Conservation (phyloP, 2,329 filamentous ascomycete species). For the Trichoderma harzianum region DNA sequence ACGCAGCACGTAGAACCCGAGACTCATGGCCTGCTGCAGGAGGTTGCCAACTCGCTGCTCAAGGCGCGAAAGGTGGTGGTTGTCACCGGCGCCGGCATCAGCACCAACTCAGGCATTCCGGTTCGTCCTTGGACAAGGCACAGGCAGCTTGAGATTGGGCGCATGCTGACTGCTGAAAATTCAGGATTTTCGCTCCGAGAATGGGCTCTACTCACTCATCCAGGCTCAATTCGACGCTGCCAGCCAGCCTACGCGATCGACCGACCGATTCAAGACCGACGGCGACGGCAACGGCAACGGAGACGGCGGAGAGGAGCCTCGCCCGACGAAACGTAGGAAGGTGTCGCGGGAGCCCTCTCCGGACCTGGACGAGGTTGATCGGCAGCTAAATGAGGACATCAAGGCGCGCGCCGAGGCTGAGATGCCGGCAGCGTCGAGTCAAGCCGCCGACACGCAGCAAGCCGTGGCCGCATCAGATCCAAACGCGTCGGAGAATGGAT, state of each 20-base stretch:
- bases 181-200: slow-evolving; percentile 69
- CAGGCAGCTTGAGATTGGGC: neutral
- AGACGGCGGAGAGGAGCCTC: slow-evolving; percentile 24
- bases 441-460: neutral
- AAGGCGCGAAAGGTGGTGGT: slow-evolving; percentile 68
- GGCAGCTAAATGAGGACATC: slow-evolving; percentile 25
- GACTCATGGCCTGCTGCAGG: slow-evolving; percentile 55
- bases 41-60: slow-evolving; percentile 61
- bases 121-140: slow-evolving; percentile 40
- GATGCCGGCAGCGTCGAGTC: slow-evolving; percentile 16
- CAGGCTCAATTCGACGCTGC: slow-evolving; percentile 62
- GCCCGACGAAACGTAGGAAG: slow-evolving; percentile 34
- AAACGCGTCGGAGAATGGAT: slow-evolving; percentile 7
- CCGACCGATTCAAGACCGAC: slow-evolving; percentile 23
- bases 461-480: neutral
- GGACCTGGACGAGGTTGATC: slow-evolving; percentile 16
- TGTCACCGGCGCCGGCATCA: slow-evolving; percentile 70
- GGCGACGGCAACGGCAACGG: slow-evolving; percentile 23
- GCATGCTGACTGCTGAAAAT: slow-evolving; percentile 19
- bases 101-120: slow-evolving; percentile 72
- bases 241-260: slow-evolving; percentile 30
- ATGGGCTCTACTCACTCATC: slow-evolving; percentile 69
- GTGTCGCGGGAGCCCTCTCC: slow-evolving; percentile 26
- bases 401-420: slow-evolving; percentile 17
- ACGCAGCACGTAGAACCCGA: slow-evolving; percentile 53